phyloP scores from a whole-genome alignment of 2,329 filamentous ascomycete species.

The Sarocladium strictum region DNA sequence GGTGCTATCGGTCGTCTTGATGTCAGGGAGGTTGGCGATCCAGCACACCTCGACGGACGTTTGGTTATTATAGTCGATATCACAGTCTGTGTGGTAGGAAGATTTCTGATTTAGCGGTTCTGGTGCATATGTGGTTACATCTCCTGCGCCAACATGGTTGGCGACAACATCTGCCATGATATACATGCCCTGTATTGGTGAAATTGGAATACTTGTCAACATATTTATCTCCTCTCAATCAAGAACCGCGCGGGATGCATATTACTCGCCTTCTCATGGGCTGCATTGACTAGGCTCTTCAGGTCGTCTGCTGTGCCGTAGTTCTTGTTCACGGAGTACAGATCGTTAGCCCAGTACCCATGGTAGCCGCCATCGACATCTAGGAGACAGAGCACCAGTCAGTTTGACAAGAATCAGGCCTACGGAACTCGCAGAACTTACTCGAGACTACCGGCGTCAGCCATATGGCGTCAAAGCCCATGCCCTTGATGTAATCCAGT shows the following conservation, averaged over 20 bases:
- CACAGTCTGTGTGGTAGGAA: slow-evolving; percentile 57
- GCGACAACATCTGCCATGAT: slow-evolving; percentile 58
- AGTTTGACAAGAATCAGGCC: background rate
- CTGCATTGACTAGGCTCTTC: slow-evolving; percentile 45
- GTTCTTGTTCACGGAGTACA: slow-evolving; percentile 48
- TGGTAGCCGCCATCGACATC: slow-evolving; percentile 42
- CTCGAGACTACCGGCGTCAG: slow-evolving; percentile 50
- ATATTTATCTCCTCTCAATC: too few relatives aligned
- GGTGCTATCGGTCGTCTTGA: slow-evolving; percentile 46
- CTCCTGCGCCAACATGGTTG: slow-evolving; percentile 50
- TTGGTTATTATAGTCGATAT: slow-evolving; percentile 49
- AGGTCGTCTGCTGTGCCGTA: slow-evolving; percentile 56
- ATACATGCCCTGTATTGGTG: slow-evolving; percentile 31
- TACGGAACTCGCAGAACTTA: slow-evolving; percentile 21
- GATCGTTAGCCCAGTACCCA: slow-evolving; percentile 48
- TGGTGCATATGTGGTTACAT: slow-evolving; percentile 39
- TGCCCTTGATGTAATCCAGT: slow-evolving; percentile 57
- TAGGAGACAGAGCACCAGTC: slow-evolving; percentile 13
- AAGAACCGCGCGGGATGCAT: too few relatives aligned
- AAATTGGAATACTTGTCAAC: too few relatives aligned
- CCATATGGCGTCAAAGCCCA: slow-evolving; percentile 55
- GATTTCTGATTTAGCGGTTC: slow-evolving; percentile 41
- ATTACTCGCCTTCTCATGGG: slow-evolving; percentile 47
- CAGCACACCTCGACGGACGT: slow-evolving; percentile 43
- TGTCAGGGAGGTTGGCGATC: slow-evolving; percentile 55